Base-by-base conservation (phyloP, 129 eudicot genomes). In the Flaveria linearis region DNA sequence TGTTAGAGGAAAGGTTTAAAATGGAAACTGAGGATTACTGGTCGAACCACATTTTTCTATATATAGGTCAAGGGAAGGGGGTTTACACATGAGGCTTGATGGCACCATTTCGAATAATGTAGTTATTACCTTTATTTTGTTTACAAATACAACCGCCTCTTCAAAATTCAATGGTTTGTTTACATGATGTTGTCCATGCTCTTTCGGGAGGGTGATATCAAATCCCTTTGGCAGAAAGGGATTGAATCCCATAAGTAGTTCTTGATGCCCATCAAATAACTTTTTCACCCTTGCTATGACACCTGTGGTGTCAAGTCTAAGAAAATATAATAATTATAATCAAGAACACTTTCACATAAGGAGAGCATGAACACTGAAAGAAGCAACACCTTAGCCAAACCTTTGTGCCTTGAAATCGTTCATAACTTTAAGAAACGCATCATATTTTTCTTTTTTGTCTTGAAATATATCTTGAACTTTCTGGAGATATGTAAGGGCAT, bases 351-450 rank as follows among this genome's bases (percentile, higher is more conserved):
- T 83, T 56, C 57, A 52, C 65, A 67, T 39, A 61, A 51, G 49
- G 10, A 18, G 41, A 20, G 47, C 72, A 82, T 42, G 55, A 80
- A 42, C 79, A 65, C 42, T 72, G 72, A 41, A 64, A 55, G 53
- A 51, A 64, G 52, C 46, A 51, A 67, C 76, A 69, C 55, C 61
- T 47, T 47, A 41, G 68, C 62, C 82, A 75, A 60, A 94, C 98
- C 96, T 94, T 81, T 88, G 97, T 20, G 91, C 80, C 91, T 91
- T 94, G 86, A 91, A 94, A 78, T 88, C 96, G 72, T 89, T 91
- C 97, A 94, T 94, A 78, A 94, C 86, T 74, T 89, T 91, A 69
- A 94, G 91, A 86, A 94, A 94, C 71, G 89, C 97, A 6, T 87
- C 92, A 68, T 91, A 94, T 71, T 86, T 89, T 76, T 89, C 97